Evolutionary conservation across 1,284 basidiomycete genomes (phyloP).

Genomic region (Phylloporus sp.): DNA sequence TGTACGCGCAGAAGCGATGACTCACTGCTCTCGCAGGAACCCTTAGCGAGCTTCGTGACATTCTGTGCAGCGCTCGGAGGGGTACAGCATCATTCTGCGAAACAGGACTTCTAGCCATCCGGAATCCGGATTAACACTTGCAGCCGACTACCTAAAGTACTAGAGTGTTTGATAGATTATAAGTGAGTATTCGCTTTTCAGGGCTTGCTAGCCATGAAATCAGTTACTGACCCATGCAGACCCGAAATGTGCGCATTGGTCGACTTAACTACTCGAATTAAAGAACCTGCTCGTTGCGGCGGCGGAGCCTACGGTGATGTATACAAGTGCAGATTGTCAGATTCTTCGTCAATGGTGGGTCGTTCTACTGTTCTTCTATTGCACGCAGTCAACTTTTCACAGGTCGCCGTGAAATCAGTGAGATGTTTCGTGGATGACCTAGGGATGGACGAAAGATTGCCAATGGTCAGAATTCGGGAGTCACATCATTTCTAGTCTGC

Average conservation of each 20-base stretch:
- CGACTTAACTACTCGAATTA: constrained; percentile 1
- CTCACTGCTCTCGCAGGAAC: neutral
- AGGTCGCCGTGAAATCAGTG: neutral
- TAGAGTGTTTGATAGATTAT: constrained; percentile 1
- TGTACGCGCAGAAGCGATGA: too few species aligned
- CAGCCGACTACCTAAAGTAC: neutral
- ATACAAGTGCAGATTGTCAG: constrained; percentile 3
- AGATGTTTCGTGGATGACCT: neutral
- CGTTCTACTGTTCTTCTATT: neutral
- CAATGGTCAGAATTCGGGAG: neutral
- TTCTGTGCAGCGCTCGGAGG: neutral
- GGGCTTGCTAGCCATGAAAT: neutral
- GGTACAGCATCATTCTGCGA: neutral
- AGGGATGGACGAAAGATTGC: neutral
- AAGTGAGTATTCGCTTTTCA: neutral
- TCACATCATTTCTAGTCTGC: neutral
- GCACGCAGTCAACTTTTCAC: neutral
- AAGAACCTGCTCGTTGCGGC: neutral
- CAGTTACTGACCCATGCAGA: neutral
- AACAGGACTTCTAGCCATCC: too few species aligned
- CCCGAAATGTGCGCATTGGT: neutral
- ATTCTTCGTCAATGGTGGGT: neutral
- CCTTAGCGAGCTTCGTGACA: neutral
- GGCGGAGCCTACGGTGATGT: constrained; percentile 8
- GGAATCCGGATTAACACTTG: neutral